Evolutionary conservation across 2,329 filamentous ascomycete species (phyloP).

Genomic region (Lachnellula cervina): DNA sequence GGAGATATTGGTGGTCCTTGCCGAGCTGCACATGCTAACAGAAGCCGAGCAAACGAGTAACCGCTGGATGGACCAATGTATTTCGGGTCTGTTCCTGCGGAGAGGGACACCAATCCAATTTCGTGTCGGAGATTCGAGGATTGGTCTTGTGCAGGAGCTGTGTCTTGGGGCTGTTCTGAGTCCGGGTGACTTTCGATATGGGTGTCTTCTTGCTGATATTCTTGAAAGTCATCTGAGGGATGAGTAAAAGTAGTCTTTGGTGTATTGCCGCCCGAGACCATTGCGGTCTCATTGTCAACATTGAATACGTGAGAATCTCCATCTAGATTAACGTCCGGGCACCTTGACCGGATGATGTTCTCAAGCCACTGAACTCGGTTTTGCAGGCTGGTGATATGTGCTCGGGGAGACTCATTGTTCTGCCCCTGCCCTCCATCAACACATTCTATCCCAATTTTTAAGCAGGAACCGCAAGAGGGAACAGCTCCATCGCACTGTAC

Average conservation of each 20-base stretch:
- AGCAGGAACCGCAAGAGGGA: conserved; percentile 41
- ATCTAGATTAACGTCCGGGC: conserved; percentile 40
- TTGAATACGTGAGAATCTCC: conserved; percentile 9
- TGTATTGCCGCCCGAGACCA: too few species aligned
- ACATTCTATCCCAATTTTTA: conserved; percentile 38
- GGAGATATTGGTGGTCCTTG: conserved; percentile 6
- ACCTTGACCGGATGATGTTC: conserved; percentile 37
- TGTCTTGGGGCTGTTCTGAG: neutral
- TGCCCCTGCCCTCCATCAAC: conserved; percentile 40
- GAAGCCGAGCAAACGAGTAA: conserved; percentile 47
- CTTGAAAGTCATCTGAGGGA: neutral
- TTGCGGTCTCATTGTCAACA: neutral
- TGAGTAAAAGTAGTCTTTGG: neutral
- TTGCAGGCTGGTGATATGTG: conserved; percentile 37
- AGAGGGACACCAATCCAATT: conserved; percentile 48
- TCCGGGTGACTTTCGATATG: neutral
- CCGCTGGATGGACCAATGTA: conserved; percentile 54
- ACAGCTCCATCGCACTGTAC: conserved; percentile 41
- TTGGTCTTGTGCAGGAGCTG: neutral
- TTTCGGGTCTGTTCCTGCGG: conserved; percentile 41
- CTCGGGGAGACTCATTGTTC: conserved; percentile 38
- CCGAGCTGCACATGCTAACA: conserved; percentile 38
- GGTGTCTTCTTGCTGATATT: neutral
- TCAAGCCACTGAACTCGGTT: conserved; percentile 44
- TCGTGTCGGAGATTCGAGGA: conserved; percentile 40